A percentile compares a stretch with the other conserved stretches of the same genome.
phyloP scores from a whole-genome alignment of 768 basidiomycete genomes.

The Podaxis mareebaensis region DNA sequence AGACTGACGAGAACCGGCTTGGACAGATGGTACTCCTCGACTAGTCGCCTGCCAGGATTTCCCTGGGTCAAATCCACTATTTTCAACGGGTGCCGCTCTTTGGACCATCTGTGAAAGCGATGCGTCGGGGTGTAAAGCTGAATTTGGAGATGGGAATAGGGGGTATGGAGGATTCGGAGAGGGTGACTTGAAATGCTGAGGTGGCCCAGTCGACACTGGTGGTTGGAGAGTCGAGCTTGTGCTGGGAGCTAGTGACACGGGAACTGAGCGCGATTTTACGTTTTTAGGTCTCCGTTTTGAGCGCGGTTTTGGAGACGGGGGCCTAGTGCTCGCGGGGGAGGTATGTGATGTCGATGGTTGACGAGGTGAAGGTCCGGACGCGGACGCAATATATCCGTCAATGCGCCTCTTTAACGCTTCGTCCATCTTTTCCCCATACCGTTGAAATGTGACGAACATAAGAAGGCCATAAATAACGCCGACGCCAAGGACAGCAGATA shows the following conservation, averaged over 20 bases:
- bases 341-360: neutral
- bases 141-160: neutral
- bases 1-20: too few species aligned
- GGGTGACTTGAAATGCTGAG: neutral
- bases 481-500: neutral
- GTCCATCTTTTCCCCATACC: conserved; percentile 27
- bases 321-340: neutral
- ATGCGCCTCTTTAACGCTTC: conserved; percentile 1
- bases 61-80: too few species aligned
- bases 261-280: neutral
- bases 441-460: conserved; percentile 5
- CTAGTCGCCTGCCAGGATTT: too few species aligned
- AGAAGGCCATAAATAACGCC: conserved; percentile 3
- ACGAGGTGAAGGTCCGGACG: neutral
- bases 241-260: neutral
- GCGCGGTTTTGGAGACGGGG: neutral
- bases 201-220: neutral
- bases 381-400: conserved; percentile 2
- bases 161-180: neutral
- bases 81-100: neutral
- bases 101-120: neutral
- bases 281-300: neutral
- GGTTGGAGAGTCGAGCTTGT: neutral
- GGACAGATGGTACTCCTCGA: too few species aligned
- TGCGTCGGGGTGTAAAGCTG: neutral